These are phyloP conservation scores for Colletotrichum theobromicola DNA, from an alignment of 2,329 filamentous ascomycete genomes.

Conservation along the genomic window DNA sequence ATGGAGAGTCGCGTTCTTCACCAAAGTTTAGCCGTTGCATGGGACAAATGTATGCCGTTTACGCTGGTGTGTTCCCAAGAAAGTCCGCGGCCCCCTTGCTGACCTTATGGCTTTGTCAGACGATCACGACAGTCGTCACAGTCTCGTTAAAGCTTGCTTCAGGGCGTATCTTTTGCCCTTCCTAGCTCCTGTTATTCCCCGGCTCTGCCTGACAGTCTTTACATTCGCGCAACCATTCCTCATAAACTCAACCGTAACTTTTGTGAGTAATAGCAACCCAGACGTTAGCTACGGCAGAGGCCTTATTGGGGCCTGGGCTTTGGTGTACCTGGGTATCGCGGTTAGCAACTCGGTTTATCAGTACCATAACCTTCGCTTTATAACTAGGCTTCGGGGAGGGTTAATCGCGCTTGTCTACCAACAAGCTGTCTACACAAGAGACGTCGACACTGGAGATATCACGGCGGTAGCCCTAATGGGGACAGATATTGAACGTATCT, in stretches of 20 bases:
- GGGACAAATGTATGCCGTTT: slow-evolving; percentile 20
- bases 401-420: slow-evolving; percentile 30
- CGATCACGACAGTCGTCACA: slow-evolving; percentile 18
- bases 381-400: slow-evolving; percentile 26
- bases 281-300: slow-evolving; percentile 27
- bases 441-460: slow-evolving; percentile 27
- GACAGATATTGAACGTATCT: slow-evolving; percentile 36
- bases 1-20: background rate
- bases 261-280: slow-evolving; percentile 14
- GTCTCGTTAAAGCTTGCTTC: slow-evolving; percentile 22
- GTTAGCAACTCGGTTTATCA: slow-evolving; percentile 27
- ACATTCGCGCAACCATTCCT: slow-evolving; percentile 36
- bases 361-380: slow-evolving; percentile 28
- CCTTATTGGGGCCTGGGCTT: slow-evolving; percentile 32
- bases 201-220: slow-evolving; percentile 29
- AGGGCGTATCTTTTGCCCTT: slow-evolving; percentile 20
- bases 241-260: slow-evolving; percentile 28
- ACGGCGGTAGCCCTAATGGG: slow-evolving; percentile 37
- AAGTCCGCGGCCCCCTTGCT: too few relatives aligned
- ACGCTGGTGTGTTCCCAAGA: too few relatives aligned
- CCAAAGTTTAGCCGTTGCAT: background rate
- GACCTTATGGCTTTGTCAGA: slow-evolving; percentile 4
- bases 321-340: slow-evolving; percentile 37
- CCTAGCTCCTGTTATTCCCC: slow-evolving; percentile 25
- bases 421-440: slow-evolving; percentile 23